A percentile compares a stretch with the other conserved stretches of the same genome.
Evolutionary conservation across 352 stramenopile species (phyloP).

Genomic region (Aphanomyces euteiches): DNA sequence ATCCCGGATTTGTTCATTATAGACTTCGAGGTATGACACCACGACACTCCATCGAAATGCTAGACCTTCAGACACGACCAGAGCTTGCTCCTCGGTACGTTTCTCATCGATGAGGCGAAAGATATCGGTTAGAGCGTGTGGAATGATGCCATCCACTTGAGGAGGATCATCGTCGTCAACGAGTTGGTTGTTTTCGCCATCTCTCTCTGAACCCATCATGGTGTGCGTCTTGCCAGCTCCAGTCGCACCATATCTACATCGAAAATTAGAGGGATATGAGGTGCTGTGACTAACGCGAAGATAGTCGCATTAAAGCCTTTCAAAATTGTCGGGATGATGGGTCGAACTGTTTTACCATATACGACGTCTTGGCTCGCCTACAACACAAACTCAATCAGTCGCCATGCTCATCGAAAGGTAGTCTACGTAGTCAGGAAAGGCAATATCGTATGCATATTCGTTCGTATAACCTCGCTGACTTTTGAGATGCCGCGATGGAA

Average conservation of each 20-base stretch:
- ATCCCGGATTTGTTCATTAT: conserved; percentile 90
- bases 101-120: conserved; percentile 63
- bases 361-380: conserved; percentile 50
- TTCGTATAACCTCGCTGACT: conserved; percentile 53
- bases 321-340: conserved; percentile 61
- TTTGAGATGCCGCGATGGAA: conserved; percentile 46
- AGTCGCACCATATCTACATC: conserved; percentile 47
- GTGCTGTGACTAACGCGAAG: conserved; percentile 47
- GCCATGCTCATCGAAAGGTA: too few relatives aligned
- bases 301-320: conserved; percentile 79
- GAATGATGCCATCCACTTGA: conserved; percentile 80
- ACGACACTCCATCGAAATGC: conserved; percentile 72
- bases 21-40: conserved; percentile 90
- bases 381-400: too few relatives aligned
- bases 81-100: conserved; percentile 50
- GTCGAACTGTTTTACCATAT: conserved; percentile 54
- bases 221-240: conserved; percentile 67
- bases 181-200: conserved; percentile 43
- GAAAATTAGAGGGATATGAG: background rate
- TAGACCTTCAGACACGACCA: conserved; percentile 41
- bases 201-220: conserved; percentile 67
- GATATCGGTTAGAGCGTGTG: conserved; percentile 54
- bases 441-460: conserved; percentile 62
- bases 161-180: conserved; percentile 43
- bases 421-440: conserved; percentile 42